phyloP scores from a whole-genome alignment of 345 rosid genomes.

The Aurinia saxatilis region DNA sequence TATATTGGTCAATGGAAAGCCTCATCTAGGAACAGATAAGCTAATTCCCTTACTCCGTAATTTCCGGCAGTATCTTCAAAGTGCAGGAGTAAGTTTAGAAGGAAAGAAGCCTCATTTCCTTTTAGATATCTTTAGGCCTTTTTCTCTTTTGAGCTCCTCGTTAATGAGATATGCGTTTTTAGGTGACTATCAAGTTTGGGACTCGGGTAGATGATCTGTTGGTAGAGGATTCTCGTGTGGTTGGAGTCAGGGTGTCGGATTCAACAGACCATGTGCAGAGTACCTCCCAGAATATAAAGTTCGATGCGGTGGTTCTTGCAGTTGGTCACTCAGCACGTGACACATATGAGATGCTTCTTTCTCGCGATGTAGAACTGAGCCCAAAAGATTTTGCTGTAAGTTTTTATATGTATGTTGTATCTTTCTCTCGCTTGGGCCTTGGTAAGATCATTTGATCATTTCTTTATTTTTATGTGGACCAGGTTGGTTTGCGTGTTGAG shows the following conservation, averaged over 20 bases:
- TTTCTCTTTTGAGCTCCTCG: background rate
- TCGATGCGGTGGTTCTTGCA: conserved; percentile 81
- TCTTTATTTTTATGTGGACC: conserved; percentile 24
- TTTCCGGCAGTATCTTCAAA: conserved; percentile 73
- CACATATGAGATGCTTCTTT: conserved; percentile 80
- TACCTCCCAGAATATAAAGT: conserved; percentile 35
- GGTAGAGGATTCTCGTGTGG: conserved; percentile 49
- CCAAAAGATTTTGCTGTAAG: conserved; percentile 94
- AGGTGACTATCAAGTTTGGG: conserved; percentile 80
- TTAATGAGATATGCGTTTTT: conserved; percentile 12
- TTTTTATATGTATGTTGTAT: conserved; percentile 1
- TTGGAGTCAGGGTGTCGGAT: conserved; percentile 65
- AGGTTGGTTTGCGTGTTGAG: conserved; percentile 95
- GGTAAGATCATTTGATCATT: background rate
- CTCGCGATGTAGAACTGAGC: conserved; percentile 62
- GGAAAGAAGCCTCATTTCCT: background rate
- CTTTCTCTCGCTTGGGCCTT: background rate
- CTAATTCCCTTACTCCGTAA: conserved; percentile 76
- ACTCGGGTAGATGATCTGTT: conserved; percentile 82
- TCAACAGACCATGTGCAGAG: conserved; percentile 35
- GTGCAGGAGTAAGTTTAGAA: conserved; percentile 55
- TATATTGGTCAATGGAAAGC: conserved; percentile 84
- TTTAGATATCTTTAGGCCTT: background rate
- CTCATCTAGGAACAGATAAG: conserved; percentile 93
- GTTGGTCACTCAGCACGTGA: conserved; percentile 99